phyloP scores from a whole-genome alignment of 208 protist species.

The Trypanosoma theileri region DNA sequence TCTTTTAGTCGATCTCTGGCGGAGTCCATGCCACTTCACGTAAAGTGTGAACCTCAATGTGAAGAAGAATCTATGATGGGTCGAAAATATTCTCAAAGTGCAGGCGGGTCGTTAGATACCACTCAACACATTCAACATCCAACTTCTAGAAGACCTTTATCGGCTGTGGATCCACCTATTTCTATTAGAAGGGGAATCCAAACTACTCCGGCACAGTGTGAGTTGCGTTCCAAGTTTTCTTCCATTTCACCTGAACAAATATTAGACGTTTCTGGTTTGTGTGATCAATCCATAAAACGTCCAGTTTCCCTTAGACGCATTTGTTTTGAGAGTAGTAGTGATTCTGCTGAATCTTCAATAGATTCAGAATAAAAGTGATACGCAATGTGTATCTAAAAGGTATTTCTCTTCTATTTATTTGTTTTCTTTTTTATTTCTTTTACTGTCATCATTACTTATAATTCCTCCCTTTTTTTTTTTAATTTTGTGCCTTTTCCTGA shows the following conservation, averaged over 20 bases:
- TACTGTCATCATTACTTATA: not conserved
- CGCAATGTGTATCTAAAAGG: not conserved
- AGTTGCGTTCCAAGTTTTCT: not conserved
- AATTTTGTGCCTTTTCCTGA: slow-evolving; percentile 3
- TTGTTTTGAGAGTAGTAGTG: not conserved
- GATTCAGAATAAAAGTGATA: not conserved
- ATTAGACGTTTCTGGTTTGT: not conserved
- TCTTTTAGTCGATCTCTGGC: not conserved
- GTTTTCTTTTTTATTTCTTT: not conserved
- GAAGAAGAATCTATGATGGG: not conserved
- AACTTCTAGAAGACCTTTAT: too few species aligned
- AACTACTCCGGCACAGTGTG: too few species aligned
- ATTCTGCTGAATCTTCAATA: not conserved
- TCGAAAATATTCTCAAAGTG: too few species aligned
- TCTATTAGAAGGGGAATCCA: too few species aligned
- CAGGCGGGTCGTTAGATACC: too few species aligned
- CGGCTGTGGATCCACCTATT: too few species aligned
- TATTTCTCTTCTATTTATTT: not conserved
- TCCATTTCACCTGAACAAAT: not conserved
- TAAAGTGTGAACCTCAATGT: not conserved
- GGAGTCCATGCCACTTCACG: not conserved
- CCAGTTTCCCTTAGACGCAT: not conserved
- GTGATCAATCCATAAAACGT: not conserved
- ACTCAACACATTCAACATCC: too few species aligned
- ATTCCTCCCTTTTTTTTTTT: slow-evolving; percentile 20